Conservation (phyloP, 306 rosid species). For the Corylus heterophylla region DNA sequence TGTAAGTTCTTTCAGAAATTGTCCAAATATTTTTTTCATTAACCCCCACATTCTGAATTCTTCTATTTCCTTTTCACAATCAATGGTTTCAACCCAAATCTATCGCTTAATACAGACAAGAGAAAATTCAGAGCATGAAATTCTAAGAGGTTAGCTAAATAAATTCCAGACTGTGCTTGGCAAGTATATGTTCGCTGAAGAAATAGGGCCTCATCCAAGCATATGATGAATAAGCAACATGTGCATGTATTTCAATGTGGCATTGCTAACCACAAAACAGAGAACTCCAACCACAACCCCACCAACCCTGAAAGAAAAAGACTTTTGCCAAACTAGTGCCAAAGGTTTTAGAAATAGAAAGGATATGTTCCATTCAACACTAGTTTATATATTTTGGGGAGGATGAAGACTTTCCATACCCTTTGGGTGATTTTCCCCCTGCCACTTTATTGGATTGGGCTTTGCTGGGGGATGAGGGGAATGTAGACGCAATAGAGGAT, state of each 20-base stretch:
- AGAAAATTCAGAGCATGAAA: neutral
- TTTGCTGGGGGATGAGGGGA: too few species aligned
- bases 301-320: neutral
- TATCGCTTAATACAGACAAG: neutral
- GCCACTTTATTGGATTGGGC: too few species aligned
- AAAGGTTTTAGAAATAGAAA: neutral
- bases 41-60: neutral
- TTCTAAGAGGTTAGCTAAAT: neutral
- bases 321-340: neutral
- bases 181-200: neutral
- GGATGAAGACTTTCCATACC: too few species aligned
- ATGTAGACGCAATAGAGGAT: too few species aligned
- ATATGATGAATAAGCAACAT: neutral
- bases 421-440: too few species aligned
- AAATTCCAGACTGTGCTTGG: neutral
- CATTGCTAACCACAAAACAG: neutral
- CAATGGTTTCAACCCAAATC: neutral
- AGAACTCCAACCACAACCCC: neutral
- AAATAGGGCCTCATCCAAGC: neutral
- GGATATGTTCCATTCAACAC: neutral
- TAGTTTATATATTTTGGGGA: too few species aligned
- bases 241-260: neutral
- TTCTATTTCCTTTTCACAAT: neutral
- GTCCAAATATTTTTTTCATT: neutral
- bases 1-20: too few species aligned